These are phyloP conservation scores for Hortaea sp. DNA, from an alignment of 2,329 filamentous ascomycete genomes.

Conservation along the genomic window DNA sequence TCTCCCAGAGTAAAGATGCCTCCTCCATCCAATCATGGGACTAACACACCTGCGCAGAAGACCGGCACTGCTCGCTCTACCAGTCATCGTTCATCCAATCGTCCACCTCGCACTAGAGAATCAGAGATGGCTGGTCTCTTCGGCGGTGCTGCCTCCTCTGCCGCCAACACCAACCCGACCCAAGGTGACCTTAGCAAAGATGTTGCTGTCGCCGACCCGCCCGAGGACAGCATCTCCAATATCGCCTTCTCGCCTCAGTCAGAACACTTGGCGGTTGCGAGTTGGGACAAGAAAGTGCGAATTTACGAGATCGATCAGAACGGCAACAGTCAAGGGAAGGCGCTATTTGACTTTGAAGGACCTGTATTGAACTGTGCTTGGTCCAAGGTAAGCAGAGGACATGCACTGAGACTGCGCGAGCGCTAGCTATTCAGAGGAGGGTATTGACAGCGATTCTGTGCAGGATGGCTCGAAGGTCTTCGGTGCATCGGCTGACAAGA, in stretches of 20 bases:
- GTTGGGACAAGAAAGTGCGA: slow-evolving; percentile 96
- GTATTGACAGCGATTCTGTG: background rate
- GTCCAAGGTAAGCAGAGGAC: slow-evolving; percentile 58
- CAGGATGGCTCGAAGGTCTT: slow-evolving; percentile 86
- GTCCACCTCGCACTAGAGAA: background rate
- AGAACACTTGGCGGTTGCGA: slow-evolving; percentile 80
- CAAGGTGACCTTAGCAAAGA: slow-evolving; percentile 88
- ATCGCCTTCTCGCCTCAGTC: slow-evolving; percentile 67
- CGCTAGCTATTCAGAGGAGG: background rate
- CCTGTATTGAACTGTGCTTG: slow-evolving; percentile 80
- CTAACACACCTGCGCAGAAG: background rate
- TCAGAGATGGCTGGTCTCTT: slow-evolving; percentile 55
- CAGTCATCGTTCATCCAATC: too few species aligned
- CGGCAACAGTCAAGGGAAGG: slow-evolving; percentile 75
- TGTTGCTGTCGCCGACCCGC: slow-evolving; percentile 65
- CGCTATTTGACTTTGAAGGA: slow-evolving; percentile 73
- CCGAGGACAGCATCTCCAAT: slow-evolving; percentile 82
- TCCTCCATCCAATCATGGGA: slow-evolving; percentile 28
- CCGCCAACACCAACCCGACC: slow-evolving; percentile 53
- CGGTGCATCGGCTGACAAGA: slow-evolving; percentile 83
- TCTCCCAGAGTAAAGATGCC: background rate
- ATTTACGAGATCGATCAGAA: slow-evolving; percentile 81
- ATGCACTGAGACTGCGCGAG: too few species aligned
- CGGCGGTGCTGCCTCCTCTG: slow-evolving; percentile 46
- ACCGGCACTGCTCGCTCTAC: too few species aligned